phyloP scores from a whole-genome alignment of 129 eudicot species.

The Logfia minima region DNA sequence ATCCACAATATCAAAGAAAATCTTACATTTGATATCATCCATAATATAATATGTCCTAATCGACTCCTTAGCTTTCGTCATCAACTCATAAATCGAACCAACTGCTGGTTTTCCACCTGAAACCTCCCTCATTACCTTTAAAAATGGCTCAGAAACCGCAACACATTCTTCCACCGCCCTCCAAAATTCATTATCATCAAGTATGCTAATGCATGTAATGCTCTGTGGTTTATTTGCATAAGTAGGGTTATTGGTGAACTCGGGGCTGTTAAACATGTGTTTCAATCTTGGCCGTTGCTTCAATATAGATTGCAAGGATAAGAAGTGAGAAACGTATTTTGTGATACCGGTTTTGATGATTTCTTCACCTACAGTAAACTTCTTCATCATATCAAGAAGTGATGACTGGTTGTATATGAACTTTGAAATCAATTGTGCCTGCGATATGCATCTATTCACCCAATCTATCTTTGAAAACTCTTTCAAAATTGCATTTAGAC shows the following conservation, averaged over 20 bases:
- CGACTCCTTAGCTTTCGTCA: constrained; percentile 90
- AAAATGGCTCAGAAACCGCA: constrained; percentile 85
- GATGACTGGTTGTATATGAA: constrained; percentile 62
- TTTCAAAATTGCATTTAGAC: constrained; percentile 77
- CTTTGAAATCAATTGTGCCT: constrained; percentile 77
- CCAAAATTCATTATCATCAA: constrained; percentile 91
- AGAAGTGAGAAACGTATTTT: constrained; percentile 66
- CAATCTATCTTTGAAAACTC: constrained; percentile 88
- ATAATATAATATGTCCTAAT: constrained; percentile 87
- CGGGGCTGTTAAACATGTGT: constrained; percentile 86
- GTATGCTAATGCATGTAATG: constrained; percentile 50
- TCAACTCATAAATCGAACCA: constrained; percentile 77
- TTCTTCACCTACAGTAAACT: constrained; percentile 68
- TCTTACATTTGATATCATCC: constrained; percentile 95
- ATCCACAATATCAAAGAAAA: constrained; percentile 84
- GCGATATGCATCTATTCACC: constrained; percentile 67
- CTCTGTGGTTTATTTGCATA: constrained; percentile 66
- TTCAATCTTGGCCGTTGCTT: constrained; percentile 78
- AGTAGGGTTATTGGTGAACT: constrained; percentile 53
- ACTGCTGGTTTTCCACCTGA: constrained; percentile 81
- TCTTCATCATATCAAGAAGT: constrained; percentile 71
- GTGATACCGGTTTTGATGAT: constrained; percentile 78
- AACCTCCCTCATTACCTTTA: constrained; percentile 82
- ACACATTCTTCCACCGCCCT: constrained; percentile 80
- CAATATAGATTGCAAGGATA: constrained; percentile 63